Percentiles rank a stretch among this genome's conserved stretches.
Evolutionary conservation across 192 early-diverging fungal genomes (phyloP).

Genomic region (Backusella circina): DNA sequence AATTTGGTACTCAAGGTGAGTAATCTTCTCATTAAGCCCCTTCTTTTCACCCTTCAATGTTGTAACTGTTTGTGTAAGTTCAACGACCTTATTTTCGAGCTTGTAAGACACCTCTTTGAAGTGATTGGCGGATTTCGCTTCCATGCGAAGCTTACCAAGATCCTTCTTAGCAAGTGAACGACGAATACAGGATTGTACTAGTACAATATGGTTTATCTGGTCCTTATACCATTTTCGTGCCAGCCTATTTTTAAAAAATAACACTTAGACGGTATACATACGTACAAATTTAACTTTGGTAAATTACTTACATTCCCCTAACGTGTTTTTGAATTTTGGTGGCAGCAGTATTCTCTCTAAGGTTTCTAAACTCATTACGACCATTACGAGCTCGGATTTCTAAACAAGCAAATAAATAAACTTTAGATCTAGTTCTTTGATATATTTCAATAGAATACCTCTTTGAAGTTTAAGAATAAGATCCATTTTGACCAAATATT

Average conservation of each 20-base stretch:
- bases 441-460: slow-evolving; percentile 5
- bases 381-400: slow-evolving; percentile 58
- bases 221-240: slow-evolving; percentile 57
- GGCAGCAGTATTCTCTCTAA: slow-evolving; percentile 67
- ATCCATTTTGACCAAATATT: slow-evolving; percentile 34
- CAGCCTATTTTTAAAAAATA: slow-evolving; percentile 18
- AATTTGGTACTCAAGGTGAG: slow-evolving; percentile 62
- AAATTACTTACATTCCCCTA: slow-evolving; percentile 50
- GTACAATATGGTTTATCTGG: slow-evolving; percentile 53
- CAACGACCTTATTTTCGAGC: slow-evolving; percentile 96
- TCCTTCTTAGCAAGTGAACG: slow-evolving; percentile 65
- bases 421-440: neutral
- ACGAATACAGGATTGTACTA: slow-evolving; percentile 85
- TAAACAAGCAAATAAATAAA: neutral
- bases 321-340: slow-evolving; percentile 71
- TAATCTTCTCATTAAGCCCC: slow-evolving; percentile 50
- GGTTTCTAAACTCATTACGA: slow-evolving; percentile 49
- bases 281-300: neutral
- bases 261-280: neutral
- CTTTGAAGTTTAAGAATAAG: slow-evolving; percentile 66
- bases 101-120: slow-evolving; percentile 92
- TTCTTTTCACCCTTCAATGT: slow-evolving; percentile 69
- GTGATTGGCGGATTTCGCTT: slow-evolving; percentile 86
- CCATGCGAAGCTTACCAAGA: slow-evolving; percentile 69
- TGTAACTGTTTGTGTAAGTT: slow-evolving; percentile 80